Evolutionary conservation across 2,329 filamentous ascomycete species (phyloP).

Genomic region (Diaporthe citriasiana): DNA sequence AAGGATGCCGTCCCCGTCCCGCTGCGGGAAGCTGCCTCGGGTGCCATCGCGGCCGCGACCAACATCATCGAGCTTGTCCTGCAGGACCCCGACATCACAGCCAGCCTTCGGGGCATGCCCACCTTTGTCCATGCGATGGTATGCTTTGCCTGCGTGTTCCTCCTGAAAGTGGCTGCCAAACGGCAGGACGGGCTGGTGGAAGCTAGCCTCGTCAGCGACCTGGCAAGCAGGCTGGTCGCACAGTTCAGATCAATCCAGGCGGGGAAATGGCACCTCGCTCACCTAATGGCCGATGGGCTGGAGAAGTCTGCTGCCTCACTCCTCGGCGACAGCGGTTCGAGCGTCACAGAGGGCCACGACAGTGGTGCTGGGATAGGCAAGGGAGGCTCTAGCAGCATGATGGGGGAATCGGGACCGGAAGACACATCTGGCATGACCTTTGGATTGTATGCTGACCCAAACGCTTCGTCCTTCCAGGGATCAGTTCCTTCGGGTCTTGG

Average conservation of each 20-base stretch:
- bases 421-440: slow-evolving; percentile 2
- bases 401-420: slow-evolving; percentile 17
- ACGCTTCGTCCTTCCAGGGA: slow-evolving; percentile 7
- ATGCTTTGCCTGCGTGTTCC: slow-evolving; percentile 66
- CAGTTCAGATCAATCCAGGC: slow-evolving; percentile 58
- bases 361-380: background rate
- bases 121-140: slow-evolving; percentile 68
- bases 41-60: slow-evolving; percentile 49
- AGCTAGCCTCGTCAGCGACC: slow-evolving; percentile 52
- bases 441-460: slow-evolving; percentile 10
- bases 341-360: background rate
- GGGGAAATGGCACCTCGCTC: slow-evolving; percentile 60
- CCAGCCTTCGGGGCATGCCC: slow-evolving; percentile 58
- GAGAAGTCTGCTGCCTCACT: slow-evolving; percentile 48
- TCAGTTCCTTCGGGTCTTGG: background rate
- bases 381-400: background rate
- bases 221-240: slow-evolving; percentile 55
- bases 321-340: background rate
- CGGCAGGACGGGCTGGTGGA: slow-evolving; percentile 54
- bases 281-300: slow-evolving; percentile 61
- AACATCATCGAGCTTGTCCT: slow-evolving; percentile 56
- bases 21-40: slow-evolving; percentile 41
- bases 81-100: slow-evolving; percentile 52
- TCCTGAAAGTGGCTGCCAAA: slow-evolving; percentile 62
- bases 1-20: slow-evolving; percentile 32